Evolutionary conservation across 192 early-diverging fungal genomes (phyloP).

Genomic region (Obelidium mucronatum): DNA sequence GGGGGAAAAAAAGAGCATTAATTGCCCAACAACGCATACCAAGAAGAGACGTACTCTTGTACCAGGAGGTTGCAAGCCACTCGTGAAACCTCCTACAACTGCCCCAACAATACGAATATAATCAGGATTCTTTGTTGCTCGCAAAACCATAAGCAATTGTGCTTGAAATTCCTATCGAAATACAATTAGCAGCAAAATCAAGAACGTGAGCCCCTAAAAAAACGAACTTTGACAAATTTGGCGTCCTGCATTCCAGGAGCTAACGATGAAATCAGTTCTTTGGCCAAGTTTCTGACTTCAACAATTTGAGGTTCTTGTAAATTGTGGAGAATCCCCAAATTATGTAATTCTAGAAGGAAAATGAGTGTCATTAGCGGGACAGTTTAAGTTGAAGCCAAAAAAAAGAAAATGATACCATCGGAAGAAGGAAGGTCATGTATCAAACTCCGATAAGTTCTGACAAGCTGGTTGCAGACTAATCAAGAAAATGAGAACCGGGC

Average conservation of each 20-base stretch:
- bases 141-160: neutral
- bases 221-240: slow-evolving; percentile 18
- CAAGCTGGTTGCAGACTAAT: slow-evolving; percentile 16
- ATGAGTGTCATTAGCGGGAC: no score
- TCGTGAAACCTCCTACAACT: slow-evolving; percentile 23
- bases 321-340: neutral
- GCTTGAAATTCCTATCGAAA: slow-evolving; percentile 13
- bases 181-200: neutral
- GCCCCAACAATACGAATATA: slow-evolving; percentile 5
- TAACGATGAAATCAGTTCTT: neutral
- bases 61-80: neutral
- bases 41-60: neutral
- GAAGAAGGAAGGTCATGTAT: neutral
- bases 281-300: slow-evolving; percentile 24
- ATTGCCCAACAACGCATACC: neutral
- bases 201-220: neutral
- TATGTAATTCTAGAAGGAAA: neutral
- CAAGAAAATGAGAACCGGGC: neutral
- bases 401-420: neutral
- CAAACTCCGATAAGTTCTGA: slow-evolving; percentile 7
- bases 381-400: no score
- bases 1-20: neutral
- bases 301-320: slow-evolving; percentile 16
- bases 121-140: neutral
- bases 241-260: slow-evolving; percentile 24